These are phyloP conservation scores for Dryas integrifolia DNA, from an alignment of 331 rosid species.

Conservation along the genomic window DNA sequence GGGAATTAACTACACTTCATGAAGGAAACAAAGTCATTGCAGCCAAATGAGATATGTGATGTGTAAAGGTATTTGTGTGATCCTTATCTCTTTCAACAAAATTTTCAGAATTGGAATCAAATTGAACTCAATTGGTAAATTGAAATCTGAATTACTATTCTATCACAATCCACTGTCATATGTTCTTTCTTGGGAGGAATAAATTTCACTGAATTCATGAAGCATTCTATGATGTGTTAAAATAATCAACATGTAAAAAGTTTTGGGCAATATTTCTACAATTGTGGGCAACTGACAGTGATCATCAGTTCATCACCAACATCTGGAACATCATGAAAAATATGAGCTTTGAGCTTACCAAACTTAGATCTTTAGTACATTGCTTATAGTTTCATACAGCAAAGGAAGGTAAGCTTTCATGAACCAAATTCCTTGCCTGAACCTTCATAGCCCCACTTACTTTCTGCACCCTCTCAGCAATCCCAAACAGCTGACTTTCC, in stretches of 20 bases:
- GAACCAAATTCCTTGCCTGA: slow-evolving; percentile 48
- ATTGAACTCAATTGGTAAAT: too few relatives aligned
- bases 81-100: not conserved
- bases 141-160: too few relatives aligned
- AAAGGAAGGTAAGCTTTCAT: slow-evolving; percentile 29
- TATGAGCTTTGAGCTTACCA: not conserved
- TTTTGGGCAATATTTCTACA: not conserved
- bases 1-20: too few relatives aligned
- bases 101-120: too few relatives aligned
- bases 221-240: not conserved
- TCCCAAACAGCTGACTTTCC: too few relatives aligned
- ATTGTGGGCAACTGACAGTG: not conserved
- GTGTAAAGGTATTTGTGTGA: not conserved
- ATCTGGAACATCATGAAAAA: not conserved
- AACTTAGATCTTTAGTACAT: not conserved
- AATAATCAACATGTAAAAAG: not conserved
- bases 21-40: too few relatives aligned
- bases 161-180: not conserved
- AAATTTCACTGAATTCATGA: not conserved
- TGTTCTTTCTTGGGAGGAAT: not conserved
- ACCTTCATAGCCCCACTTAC: slow-evolving; percentile 38
- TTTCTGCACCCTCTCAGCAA: too few relatives aligned
- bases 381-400: slow-evolving; percentile 13
- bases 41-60: not conserved
- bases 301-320: not conserved